Conservation (phyloP, 352 stramenopile species). For the Pythium guiyangense region DNA sequence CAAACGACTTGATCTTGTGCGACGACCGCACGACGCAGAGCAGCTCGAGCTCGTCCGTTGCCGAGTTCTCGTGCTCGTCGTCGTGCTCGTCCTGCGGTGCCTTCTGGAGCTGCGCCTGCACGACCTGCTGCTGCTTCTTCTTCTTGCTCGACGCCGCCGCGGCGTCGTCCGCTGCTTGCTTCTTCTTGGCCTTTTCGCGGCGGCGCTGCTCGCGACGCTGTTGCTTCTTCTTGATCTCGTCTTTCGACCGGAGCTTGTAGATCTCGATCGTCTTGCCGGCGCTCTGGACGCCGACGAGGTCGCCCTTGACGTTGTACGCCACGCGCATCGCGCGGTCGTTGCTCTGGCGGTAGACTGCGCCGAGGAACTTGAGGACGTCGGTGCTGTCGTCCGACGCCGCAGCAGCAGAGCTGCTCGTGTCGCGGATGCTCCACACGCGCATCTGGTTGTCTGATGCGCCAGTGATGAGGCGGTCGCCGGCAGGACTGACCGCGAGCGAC, state of each 20-base stretch:
- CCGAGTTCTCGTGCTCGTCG: slow-evolving; percentile 53
- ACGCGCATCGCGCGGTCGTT: slow-evolving; percentile 73
- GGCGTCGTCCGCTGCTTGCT: slow-evolving; percentile 32
- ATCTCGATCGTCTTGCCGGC: slow-evolving; percentile 90
- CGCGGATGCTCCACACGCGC: slow-evolving; percentile 60
- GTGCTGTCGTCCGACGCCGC: slow-evolving; percentile 15
- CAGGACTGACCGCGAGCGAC: slow-evolving; percentile 75
- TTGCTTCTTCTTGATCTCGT: slow-evolving; percentile 91
- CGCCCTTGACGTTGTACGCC: slow-evolving; percentile 46
- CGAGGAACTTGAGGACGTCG: slow-evolving; percentile 52
- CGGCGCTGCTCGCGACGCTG: slow-evolving; percentile 86
- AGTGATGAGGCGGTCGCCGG: slow-evolving; percentile 63
- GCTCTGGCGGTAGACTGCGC: slow-evolving; percentile 67
- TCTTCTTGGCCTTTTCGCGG: slow-evolving; percentile 87
- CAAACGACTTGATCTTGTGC: slow-evolving; percentile 87
- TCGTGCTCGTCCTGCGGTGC: slow-evolving; percentile 28
- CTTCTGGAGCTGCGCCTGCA: slow-evolving; percentile 22
- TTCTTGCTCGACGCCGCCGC: slow-evolving; percentile 14
- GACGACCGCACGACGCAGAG: slow-evolving; percentile 80
- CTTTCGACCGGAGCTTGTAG: slow-evolving; percentile 76
- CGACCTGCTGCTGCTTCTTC: slow-evolving; percentile 20
- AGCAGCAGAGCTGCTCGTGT: background rate
- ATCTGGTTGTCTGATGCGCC: slow-evolving; percentile 83
- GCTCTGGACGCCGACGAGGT: slow-evolving; percentile 73
- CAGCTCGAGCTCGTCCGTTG: slow-evolving; percentile 84